Base-by-base conservation (phyloP, 345 rosid species). In the Linum usitatissimum region DNA sequence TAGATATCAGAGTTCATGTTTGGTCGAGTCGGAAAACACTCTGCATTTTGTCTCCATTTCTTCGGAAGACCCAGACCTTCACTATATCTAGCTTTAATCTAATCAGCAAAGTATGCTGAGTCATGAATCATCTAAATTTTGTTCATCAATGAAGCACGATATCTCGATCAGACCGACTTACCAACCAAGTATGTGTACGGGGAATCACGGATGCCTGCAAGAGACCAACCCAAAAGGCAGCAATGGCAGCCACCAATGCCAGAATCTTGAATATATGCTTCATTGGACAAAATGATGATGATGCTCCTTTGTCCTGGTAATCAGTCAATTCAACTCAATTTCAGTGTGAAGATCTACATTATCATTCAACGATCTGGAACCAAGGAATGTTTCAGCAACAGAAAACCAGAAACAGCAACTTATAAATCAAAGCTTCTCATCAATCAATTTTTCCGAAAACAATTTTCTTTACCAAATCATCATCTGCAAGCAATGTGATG, bases 211-310 rank as follows among this genome's bases (percentile, higher is more conserved):
- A 76, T 56, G 83, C 73, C 64, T 85, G 87, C 74, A 85, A 69
- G 55, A 83, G 86, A 62, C 79, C 76, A 59, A 81, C 66, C 87
- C 84, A 83, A 59, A 83, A 49, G 63, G 83, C 79, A 59, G 83
- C 71, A 10, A 85, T 68, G 56, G 80, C 73, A 66, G 76, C 74
- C 59, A 81, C 60, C 10, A 85, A 53, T 20, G 79, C 73, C 72
- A 79, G 30, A 51, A 81, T 81, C 83, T 79, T 85, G 12, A 81
- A 73, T 56, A 79, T 68, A 68, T 85, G 88, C 83, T 83, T 85
- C 86, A 79, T 83, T 62, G 69, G 58, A 66, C 12, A 19, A 6
- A 30, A 36, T 31, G 30, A 10, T 18, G 19, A 5, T 18, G 19
- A 5, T 21, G 38, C 55, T 13, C 18, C 45, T 39, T 23, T 60